These are phyloP conservation scores for Boletellus ananiceps DNA, from an alignment of 768 basidiomycete species.

Conservation along the genomic window DNA sequence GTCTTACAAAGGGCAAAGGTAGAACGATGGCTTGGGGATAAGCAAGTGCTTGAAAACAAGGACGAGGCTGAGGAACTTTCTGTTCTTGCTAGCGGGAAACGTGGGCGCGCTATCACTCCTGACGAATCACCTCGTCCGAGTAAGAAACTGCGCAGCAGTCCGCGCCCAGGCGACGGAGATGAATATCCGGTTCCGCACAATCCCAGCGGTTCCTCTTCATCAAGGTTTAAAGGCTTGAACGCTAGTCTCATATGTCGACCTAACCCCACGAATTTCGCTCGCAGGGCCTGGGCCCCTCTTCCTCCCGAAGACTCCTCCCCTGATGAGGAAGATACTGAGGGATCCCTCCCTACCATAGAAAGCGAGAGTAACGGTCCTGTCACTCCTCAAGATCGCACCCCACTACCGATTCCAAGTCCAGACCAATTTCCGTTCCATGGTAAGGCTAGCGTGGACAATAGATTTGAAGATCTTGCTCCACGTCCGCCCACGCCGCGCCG, in stretches of 20 bases:
- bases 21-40: slow-evolving; percentile 34
- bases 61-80: slow-evolving; percentile 9
- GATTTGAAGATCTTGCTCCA: slow-evolving; percentile 20
- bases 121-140: slow-evolving; percentile 25
- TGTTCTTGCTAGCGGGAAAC: slow-evolving; percentile 21
- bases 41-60: slow-evolving; percentile 16
- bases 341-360: slow-evolving; percentile 36
- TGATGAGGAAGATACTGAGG: slow-evolving; percentile 28
- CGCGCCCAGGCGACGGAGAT: slow-evolving; percentile 21
- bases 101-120: slow-evolving; percentile 15
- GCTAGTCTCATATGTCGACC: slow-evolving; percentile 52
- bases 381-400: slow-evolving; percentile 51
- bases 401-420: slow-evolving; percentile 38
- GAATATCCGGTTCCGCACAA: slow-evolving; percentile 27
- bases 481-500: slow-evolving; percentile 24
- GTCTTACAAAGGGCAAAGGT: slow-evolving; percentile 40
- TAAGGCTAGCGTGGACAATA: slow-evolving; percentile 14
- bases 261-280: slow-evolving; percentile 57
- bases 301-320: slow-evolving; percentile 32
- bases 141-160: slow-evolving; percentile 24
- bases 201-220: slow-evolving; percentile 21
- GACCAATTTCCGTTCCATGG: slow-evolving; percentile 24
- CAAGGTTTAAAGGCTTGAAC: slow-evolving; percentile 34
- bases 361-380: slow-evolving; percentile 50
- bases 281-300: slow-evolving; percentile 51